A percentile compares a stretch with the other conserved stretches of the same genome.
Conservation (phyloP, 1,284 basidiomycete species). For the Moesziomyces sp. region DNA sequence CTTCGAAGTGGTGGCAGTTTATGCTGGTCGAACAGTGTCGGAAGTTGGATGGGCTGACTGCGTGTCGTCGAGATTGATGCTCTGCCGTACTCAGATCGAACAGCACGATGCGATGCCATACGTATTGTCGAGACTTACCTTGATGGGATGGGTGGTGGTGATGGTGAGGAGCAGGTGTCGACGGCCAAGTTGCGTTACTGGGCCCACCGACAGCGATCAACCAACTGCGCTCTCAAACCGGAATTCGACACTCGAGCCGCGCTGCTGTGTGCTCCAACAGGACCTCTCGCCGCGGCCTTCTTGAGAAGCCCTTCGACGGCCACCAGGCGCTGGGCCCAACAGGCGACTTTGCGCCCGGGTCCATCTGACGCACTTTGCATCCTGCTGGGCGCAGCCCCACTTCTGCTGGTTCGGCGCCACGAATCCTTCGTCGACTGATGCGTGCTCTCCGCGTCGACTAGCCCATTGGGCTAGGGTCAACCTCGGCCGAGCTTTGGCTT, state of each 20-base stretch:
- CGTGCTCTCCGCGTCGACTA: background rate
- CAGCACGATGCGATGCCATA: constrained; percentile 21
- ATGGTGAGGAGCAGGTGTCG: constrained; percentile 31
- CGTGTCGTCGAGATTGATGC: background rate
- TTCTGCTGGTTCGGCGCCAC: background rate
- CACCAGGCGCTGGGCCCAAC: too few relatives aligned
- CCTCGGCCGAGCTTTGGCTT: background rate
- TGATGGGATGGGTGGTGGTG: constrained; percentile 44
- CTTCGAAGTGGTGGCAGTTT: background rate
- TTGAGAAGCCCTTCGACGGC: too few relatives aligned
- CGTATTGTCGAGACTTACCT: constrained; percentile 33
- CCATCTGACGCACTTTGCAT: background rate
- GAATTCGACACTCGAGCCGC: too few relatives aligned
- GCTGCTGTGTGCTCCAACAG: too few relatives aligned
- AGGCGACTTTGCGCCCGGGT: too few relatives aligned
- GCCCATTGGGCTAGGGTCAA: background rate
- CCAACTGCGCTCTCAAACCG: too few relatives aligned
- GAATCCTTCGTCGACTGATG: background rate
- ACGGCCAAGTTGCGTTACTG: constrained; percentile 1
- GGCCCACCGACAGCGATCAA: background rate
- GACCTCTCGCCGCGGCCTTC: too few relatives aligned
- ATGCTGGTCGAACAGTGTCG: background rate
- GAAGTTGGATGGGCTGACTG: background rate
- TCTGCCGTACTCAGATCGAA: constrained; percentile 2
- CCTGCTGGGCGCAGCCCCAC: background rate